Percentiles rank a stretch among this genome's conserved stretches.
Conservation (phyloP, 176 grass and related monocot genomes). For the Echinochloa phyllopogon region DNA sequence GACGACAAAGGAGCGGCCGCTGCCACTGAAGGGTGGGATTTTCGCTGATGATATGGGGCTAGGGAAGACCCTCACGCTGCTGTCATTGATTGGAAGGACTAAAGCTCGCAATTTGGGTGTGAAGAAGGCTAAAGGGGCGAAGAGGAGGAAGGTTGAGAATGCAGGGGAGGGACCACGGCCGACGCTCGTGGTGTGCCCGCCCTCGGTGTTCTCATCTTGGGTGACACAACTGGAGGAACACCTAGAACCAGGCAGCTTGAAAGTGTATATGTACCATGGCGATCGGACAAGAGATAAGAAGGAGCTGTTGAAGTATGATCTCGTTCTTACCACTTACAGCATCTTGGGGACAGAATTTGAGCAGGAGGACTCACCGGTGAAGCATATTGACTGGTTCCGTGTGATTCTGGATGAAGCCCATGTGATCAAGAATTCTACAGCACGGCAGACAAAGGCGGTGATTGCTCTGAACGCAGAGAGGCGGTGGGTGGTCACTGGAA, state of each 20-base stretch:
- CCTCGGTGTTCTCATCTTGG: constrained; percentile 90
- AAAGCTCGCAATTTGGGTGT: constrained; percentile 43
- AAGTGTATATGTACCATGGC: constrained; percentile 90
- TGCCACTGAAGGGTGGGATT: constrained; percentile 74
- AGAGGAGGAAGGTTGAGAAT: constrained; percentile 58
- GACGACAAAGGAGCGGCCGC: constrained; percentile 48
- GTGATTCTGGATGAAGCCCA: constrained; percentile 95
- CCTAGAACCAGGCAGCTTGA: constrained; percentile 61
- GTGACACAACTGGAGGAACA: constrained; percentile 95
- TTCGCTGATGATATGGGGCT: constrained; percentile 98
- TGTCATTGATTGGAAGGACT: constrained; percentile 68
- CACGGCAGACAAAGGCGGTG: constrained; percentile 82
- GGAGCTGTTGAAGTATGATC: constrained; percentile 82
- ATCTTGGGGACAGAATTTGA: constrained; percentile 72
- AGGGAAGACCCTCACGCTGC: constrained; percentile 87
- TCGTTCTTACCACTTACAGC: constrained; percentile 78
- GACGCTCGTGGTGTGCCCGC: constrained; percentile 85
- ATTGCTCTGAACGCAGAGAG: constrained; percentile 83
- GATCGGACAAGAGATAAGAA: constrained; percentile 63
- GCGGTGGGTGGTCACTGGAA: constrained; percentile 91
- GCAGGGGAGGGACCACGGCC: constrained; percentile 32
- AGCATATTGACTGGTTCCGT: constrained; percentile 79
- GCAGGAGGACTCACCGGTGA: constrained; percentile 61
- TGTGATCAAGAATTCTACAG: constrained; percentile 84
- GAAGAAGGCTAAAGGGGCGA: constrained; percentile 24